phyloP scores from a whole-genome alignment of 345 rosid species.

The Rhizophora mangle region DNA sequence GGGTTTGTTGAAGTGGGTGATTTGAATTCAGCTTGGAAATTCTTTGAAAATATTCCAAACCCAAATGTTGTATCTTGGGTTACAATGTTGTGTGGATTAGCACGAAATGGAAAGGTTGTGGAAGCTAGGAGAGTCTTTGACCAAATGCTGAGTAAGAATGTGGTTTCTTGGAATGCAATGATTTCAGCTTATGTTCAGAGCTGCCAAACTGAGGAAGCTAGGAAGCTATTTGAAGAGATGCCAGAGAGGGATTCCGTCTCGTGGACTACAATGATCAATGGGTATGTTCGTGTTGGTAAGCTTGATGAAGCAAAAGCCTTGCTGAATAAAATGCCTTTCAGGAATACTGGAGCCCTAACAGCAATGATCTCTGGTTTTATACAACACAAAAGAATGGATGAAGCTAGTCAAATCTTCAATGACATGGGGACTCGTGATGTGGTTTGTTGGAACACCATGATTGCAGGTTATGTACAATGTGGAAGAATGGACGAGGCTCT shows the following conservation, averaged over 20 bases:
- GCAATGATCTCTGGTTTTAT: constrained; percentile 40
- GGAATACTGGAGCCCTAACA: constrained; percentile 31
- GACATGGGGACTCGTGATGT: constrained; percentile 27
- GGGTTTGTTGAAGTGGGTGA: constrained; percentile 33
- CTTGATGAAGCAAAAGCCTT: constrained; percentile 37
- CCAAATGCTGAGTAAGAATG: constrained; percentile 33
- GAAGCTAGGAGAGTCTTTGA: constrained; percentile 38
- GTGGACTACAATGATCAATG: constrained; percentile 43
- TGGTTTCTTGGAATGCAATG: constrained; percentile 47
- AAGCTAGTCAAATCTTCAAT: constrained; percentile 33
- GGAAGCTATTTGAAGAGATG: constrained; percentile 37
- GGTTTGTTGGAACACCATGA: constrained; percentile 41
- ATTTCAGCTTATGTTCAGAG: constrained; percentile 32
- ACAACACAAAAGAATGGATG: constrained; percentile 21
- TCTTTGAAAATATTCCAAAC: constrained; percentile 29
- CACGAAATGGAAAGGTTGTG: constrained; percentile 19
- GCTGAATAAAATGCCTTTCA: constrained; percentile 33
- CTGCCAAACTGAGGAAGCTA: constrained; percentile 30
- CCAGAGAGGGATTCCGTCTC: constrained; percentile 36
- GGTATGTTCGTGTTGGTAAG: constrained; percentile 33
- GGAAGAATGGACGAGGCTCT: constrained; percentile 39
- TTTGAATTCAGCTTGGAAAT: constrained; percentile 35
- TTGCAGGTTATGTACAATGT: constrained; percentile 33
- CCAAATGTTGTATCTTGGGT: constrained; percentile 37
- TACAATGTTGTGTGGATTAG: constrained; percentile 38